A percentile compares a stretch with the other conserved stretches of the same genome.
phyloP scores from a whole-genome alignment of 345 rosid genomes.

The Eucalyptus curtisii region DNA sequence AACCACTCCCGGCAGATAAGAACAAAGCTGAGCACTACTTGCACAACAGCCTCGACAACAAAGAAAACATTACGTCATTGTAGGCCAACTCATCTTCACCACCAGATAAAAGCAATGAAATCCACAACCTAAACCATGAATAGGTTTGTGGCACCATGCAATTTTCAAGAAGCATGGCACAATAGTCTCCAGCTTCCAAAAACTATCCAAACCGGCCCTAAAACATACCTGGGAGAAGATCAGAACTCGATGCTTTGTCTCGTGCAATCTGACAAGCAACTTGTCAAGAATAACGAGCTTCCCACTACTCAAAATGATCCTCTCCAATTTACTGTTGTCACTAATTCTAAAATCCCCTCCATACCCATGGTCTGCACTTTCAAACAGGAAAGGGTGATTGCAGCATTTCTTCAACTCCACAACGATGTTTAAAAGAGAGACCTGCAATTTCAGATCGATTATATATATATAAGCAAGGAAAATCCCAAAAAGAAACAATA shows the following conservation, averaged over 20 bases:
- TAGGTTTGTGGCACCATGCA: not conserved
- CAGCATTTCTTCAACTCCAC: conserved; percentile 99
- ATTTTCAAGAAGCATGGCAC: not conserved
- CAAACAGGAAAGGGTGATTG: conserved; percentile 98
- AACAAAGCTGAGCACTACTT: not conserved
- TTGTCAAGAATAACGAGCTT: conserved; percentile 98
- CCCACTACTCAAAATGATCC: conserved; percentile 91
- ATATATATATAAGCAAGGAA: not conserved
- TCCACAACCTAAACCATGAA: not conserved
- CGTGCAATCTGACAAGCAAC: conserved; percentile 82
- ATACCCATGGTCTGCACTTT: conserved; percentile 99
- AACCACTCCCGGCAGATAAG: not conserved
- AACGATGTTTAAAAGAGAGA: conserved; percentile 94
- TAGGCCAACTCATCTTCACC: not conserved
- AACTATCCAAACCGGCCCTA: not conserved
- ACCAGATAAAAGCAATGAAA: not conserved
- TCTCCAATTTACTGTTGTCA: conserved; percentile 81
- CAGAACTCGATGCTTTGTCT: conserved; percentile 96
- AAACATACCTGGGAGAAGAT: conserved; percentile 79
- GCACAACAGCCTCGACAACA: not conserved
- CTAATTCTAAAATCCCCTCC: conserved; percentile 59
- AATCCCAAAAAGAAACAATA: not conserved
- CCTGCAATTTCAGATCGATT: conserved; percentile 25
- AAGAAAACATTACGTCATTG: not conserved
- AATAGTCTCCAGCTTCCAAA: not conserved